phyloP scores from a whole-genome alignment of 2,329 filamentous ascomycete species.

The Dactylellina haptotyla region DNA sequence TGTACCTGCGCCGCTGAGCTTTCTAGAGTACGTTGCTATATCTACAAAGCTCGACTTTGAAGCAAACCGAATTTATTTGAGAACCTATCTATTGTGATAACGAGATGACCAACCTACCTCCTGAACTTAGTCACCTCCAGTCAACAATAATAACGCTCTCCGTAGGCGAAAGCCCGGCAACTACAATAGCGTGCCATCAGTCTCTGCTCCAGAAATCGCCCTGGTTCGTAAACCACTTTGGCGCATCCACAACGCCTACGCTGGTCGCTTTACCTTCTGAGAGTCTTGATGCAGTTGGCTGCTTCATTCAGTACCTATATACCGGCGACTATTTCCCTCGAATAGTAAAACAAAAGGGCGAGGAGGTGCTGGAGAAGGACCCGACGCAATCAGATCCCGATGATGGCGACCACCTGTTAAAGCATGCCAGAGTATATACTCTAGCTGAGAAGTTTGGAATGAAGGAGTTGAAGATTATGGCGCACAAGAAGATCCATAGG shows the following conservation, averaged over 20 bases:
- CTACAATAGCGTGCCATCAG: conserved; percentile 80
- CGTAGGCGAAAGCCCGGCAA: conserved; percentile 70
- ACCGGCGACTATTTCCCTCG: conserved; percentile 85
- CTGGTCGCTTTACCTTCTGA: conserved; percentile 75
- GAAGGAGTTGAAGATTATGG: conserved; percentile 75
- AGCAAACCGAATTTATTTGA: no score
- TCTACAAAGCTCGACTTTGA: no score
- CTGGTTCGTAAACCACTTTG: conserved; percentile 72
- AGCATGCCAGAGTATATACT: conserved; percentile 89
- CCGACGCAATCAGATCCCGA: conserved; percentile 73
- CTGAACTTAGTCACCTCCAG: conserved; percentile 71
- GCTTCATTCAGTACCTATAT: conserved; percentile 85
- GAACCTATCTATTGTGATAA: not conserved
- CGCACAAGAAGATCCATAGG: conserved; percentile 90
- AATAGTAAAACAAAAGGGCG: conserved; percentile 67
- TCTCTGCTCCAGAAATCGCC: conserved; percentile 78
- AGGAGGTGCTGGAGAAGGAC: conserved; percentile 76
- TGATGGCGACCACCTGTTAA: conserved; percentile 82
- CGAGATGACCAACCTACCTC: conserved; percentile 17
- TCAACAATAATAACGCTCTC: conserved; percentile 76
- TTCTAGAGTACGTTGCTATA: conserved; percentile 45
- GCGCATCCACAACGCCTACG: conserved; percentile 72
- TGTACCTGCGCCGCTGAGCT: conserved; percentile 30
- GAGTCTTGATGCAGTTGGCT: conserved; percentile 77
- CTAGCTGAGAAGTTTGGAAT: conserved; percentile 82